Base-by-base conservation (phyloP, 192 early-diverging fungal species). In the Physocladia obscura region DNA sequence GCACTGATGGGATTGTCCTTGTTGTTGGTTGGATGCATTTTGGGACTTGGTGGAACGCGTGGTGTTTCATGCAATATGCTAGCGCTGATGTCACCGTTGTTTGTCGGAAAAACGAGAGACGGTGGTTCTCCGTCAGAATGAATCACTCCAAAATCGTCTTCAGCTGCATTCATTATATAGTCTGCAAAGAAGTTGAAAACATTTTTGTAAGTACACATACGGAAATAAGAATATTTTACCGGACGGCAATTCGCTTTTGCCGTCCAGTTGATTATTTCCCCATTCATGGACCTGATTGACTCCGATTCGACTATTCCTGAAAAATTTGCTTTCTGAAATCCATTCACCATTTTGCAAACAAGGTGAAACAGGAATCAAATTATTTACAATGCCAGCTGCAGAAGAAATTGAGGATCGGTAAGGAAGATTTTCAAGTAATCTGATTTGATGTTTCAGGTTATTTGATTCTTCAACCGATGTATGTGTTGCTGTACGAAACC, bases 1-100 rank as follows among this genome's bases (percentile, higher is more conserved):
- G n/a, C n/a, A n/a, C n/a, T n/a, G n/a, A n/a, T n/a, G n/a, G n/a
- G n/a, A n/a, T n/a, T n/a, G n/a, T n/a, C n/a, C n/a, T n/a, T n/a
- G n/a, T n/a, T n/a, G 15, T 11, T 59, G 19, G 30, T n/a, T 32
- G 57, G 57, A 34, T 59, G 57, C 27, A 30, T 30, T 1, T 37
- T 29, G 1, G 60, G 60, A 30, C 26, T 39, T 15, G 60, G 60
- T 29, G 60, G 38, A 26, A 19, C 13, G 19, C 22, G 38, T 1
- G 50, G 50, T 21, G 60, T 22, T 62, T 62, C 60, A 30, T 62
- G 60, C 21, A 62, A 22, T 24, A 62, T 62, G 39, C 60, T 62
- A n/a, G 36, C n/a, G 48, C 60, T 62, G 29, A 49, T 47, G 48
- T 62, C 60, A 6, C 32, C 57, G 35, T 15, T 36, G 54, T 55